Evolutionary conservation across 805 yeast genomes (phyloP), one percentile per base, ranked within the genome.

Genomic region (Nakazawaea ernobii): DNA sequence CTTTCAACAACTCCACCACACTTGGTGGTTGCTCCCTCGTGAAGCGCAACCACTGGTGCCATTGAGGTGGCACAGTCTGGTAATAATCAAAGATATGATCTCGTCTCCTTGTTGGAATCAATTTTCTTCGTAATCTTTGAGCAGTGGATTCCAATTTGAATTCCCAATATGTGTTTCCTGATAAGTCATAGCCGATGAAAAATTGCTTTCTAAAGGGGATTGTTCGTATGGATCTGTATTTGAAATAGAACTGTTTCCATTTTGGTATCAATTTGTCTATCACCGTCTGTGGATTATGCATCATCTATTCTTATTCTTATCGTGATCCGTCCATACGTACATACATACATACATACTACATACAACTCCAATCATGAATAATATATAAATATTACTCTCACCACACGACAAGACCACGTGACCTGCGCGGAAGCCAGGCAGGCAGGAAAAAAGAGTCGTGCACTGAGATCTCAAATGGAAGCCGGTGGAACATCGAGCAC

Each of bases 111-210:
- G 65, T 60, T 10, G 88, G 86, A 48, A 82, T 80, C 46, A 82
- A 73, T 46, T 84, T 78, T 39, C 95, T 63, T 42, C 95, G 67
- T 49, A 82, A 70, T 49, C 82, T 62, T 26, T 63, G 67, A 54
- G 79, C 70, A 45, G 60, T 58, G 55, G 74, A 72, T 50, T 78
- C 80, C 26, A 76, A 67, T 44, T 73, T 71, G 62, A 84, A 81
- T 60, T 87, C 96, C 95, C 95, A 87, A 66, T 83, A 87, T 1
- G 92, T 80, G 61, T 87, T 87, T 2, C 94, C 95, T 35, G 79
- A 80, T n/a, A 88, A 69, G 58, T 87, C 95, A 58, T 85, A 86
- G 2, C 77, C 77, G 8, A 82, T 71, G 55, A 86, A 86, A 68
- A 81, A 86, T 59, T 71, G 74, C 46, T 73, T 73, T 36, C 95